Evolutionary conservation across 805 yeast genomes (phyloP).

Genomic region (Komagataella phaffii): DNA sequence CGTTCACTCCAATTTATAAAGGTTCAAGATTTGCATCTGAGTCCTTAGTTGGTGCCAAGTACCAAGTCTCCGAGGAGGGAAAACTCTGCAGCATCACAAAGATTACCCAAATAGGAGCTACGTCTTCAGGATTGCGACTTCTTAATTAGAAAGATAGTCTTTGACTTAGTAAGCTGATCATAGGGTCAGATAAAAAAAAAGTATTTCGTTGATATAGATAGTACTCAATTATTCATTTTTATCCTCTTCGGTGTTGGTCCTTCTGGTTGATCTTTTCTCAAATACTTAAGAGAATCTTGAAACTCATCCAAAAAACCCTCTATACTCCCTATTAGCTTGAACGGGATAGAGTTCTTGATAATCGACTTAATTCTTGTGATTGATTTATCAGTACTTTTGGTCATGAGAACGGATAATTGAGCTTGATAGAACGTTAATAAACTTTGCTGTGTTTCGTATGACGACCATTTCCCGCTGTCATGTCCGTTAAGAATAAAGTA

Average conservation of each 20-base stretch:
- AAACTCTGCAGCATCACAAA: conserved; percentile 62
- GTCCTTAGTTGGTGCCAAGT: conserved; percentile 82
- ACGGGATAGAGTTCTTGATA: not conserved
- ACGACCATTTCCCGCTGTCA: not conserved
- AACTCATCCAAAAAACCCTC: not conserved
- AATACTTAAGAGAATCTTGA: not conserved
- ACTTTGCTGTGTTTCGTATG: not conserved
- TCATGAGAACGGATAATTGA: not conserved
- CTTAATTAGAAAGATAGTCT: conserved; percentile 7
- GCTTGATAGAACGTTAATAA: not conserved
- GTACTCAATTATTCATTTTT: conserved; percentile 2
- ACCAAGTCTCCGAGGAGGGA: conserved; percentile 68
- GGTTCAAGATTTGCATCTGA: conserved; percentile 60
- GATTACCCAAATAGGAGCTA: conserved; percentile 76
- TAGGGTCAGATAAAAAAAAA: conserved; percentile 1
- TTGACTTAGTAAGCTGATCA: not conserved
- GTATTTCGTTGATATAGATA: not conserved
- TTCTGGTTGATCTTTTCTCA: not conserved
- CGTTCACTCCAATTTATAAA: conserved; percentile 79
- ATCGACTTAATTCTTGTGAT: not conserved
- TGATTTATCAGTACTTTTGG: not conserved
- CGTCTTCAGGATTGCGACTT: conserved; percentile 79
- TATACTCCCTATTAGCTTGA: not conserved
- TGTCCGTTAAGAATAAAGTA: conserved; percentile 4
- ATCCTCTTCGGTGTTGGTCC: not conserved